Base-by-base conservation (phyloP, 2,329 filamentous ascomycete genomes). In the Akanthomyces uredinophilus region DNA sequence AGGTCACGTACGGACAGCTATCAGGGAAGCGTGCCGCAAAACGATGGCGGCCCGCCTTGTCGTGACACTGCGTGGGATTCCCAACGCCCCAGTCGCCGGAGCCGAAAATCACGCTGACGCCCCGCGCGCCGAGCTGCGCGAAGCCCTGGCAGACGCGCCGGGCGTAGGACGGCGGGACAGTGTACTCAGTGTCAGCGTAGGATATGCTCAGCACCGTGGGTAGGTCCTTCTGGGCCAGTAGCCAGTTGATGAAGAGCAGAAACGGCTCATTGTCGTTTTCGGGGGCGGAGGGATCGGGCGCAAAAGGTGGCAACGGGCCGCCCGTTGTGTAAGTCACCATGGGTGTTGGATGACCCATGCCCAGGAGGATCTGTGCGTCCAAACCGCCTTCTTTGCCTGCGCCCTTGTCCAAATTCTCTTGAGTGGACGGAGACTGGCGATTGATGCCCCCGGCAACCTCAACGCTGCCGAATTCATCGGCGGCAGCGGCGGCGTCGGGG, bases 1-100 rank as follows among this genome's bases (percentile, higher is more conserved):
- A 71, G 0, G 84, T 87, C 54, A 87, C 77, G 63, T 80, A 87
- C 0, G 84, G 84, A 68, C 84, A 75, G 1, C 68, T 65, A 16
- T 70, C 71, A 5, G 64, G 64, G 39, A 64, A 65, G 20, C 64
- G 60, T 10, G 64, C 49, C 5, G 58, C 58, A n/a, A 60, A 60
- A 6, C 47, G 44, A 1, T 1, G 41, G 5, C 18, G 13, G 32
- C 35, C 18, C 4, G 46, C n/a, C 5, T n/a, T 20, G 47, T 52
- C 35, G 57, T 52, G 57, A 22, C 57, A 60, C 24, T 60, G 57
- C 3, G 24, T 27, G 37, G 58, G 49, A 20, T 29, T n/a, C 6
- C 58, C 58, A 41, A 60, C 58, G 39, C 58, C 58, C 58, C 58
- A 53, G 47, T 60, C 58, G 24, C 58, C 58, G 8, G 58, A 60